Base-by-base conservation (phyloP, 2,329 filamentous ascomycete species). In the Fusarium beomiforme region DNA sequence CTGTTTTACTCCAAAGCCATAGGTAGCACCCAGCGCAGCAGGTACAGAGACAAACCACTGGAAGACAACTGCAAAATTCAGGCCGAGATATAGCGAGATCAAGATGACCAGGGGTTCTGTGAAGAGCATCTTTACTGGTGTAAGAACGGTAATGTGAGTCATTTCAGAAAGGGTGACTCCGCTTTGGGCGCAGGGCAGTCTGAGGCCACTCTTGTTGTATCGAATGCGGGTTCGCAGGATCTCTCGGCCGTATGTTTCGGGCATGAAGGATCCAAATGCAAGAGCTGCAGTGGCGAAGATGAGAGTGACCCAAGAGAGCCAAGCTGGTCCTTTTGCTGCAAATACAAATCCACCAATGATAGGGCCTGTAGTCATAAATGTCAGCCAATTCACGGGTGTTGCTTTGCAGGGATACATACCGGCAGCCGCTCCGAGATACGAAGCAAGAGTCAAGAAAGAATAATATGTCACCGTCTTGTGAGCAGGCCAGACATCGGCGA, bases 241-340 rank as follows among this genome's bases (percentile, higher is more conserved):
- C 16, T 60, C 33, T 14, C 55, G 54, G 2, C 21, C 19, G 36
- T 62, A 49, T 16, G 59, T 62, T 5, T 62, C 59, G 1, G 59
- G 59, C 59, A 62, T 60, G 29, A 60, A 62, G 6, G 42, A 59
- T 5, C 42, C 42, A 10, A 62, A 62, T 8, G 59, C 59, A 14
- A 60, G 33, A 14, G 54, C 29, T 24, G 33, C 26, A 11, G 36
- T 49, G 3, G 34, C 59, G 19, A 62, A 50, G 5, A 62, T 39
- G 33, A 59, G 54, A 3, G 54, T 39, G 14, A 37, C 42, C 59
- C 54, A 59, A 1, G 54, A 62, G 6, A 49, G 54, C 59, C 59
- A 62, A 6, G 59, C 59, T 3, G 59, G 42, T 1, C 42, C 59
- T 12, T 37, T 49, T 3, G 42, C 36, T 12, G 42, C 42, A 2